phyloP scores from a whole-genome alignment of 2,329 filamentous ascomycete species.

The Stagonosporopsis tanaceti region DNA sequence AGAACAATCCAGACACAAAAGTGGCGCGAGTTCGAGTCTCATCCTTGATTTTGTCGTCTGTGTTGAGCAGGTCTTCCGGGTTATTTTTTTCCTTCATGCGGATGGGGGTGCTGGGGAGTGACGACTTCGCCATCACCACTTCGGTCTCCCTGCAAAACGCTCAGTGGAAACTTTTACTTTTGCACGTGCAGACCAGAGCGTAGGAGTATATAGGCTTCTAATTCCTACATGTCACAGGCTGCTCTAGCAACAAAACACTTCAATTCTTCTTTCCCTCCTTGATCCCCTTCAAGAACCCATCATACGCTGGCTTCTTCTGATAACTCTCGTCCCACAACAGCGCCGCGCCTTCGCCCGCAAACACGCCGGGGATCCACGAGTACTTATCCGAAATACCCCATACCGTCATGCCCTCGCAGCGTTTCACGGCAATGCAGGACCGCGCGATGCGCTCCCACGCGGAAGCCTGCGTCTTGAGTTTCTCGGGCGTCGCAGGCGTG shows the following conservation, averaged over 20 bases:
- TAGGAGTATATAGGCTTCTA: too few relatives aligned
- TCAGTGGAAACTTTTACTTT: too few relatives aligned
- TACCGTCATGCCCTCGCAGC: slow-evolving; percentile 52
- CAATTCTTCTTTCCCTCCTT: slow-evolving; percentile 25
- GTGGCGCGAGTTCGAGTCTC: slow-evolving; percentile 12
- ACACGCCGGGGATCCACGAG: slow-evolving; percentile 51
- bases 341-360: slow-evolving; percentile 48
- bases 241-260: background rate
- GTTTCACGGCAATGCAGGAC: slow-evolving; percentile 47
- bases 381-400: slow-evolving; percentile 60
- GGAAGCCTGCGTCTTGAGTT: slow-evolving; percentile 56
- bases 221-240: too few relatives aligned
- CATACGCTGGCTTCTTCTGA: slow-evolving; percentile 49
- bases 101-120: too few relatives aligned
- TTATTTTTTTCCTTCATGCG: background rate
- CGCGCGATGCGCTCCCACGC: slow-evolving; percentile 55
- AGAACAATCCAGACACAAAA: slow-evolving; percentile 7
- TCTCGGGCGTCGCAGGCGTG: slow-evolving; percentile 56
- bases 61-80: background rate
- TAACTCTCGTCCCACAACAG: slow-evolving; percentile 45
- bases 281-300: slow-evolving; percentile 39
- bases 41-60: slow-evolving; percentile 2
- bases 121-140: too few relatives aligned
- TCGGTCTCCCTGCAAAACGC: too few relatives aligned
- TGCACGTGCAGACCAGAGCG: too few relatives aligned